Evolutionary conservation across 345 rosid genomes (phyloP).

Genomic region (Salix brachista): DNA sequence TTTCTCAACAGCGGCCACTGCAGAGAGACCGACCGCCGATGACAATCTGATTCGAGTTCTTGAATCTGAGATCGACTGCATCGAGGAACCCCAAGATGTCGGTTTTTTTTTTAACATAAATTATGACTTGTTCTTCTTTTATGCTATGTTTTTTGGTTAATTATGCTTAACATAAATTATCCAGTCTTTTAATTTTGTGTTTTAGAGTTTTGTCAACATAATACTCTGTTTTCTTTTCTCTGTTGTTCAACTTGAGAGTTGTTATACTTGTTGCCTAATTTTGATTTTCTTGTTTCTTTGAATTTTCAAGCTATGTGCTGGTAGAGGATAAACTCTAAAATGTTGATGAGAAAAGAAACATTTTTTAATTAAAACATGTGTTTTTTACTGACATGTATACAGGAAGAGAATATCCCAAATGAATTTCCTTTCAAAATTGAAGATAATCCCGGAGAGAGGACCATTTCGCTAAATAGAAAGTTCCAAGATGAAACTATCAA

Average conservation of each 20-base stretch:
- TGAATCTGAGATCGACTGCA: constrained; percentile 50
- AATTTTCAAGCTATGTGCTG: not conserved
- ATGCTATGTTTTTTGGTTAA: not conserved
- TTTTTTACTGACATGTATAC: not conserved
- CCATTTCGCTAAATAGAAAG: constrained; percentile 36
- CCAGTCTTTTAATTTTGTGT: not conserved
- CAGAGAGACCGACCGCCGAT: constrained; percentile 31
- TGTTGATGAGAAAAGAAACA: not conserved
- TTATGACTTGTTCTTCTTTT: not conserved
- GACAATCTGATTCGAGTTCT: constrained; percentile 40
- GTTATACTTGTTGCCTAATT: not conserved
- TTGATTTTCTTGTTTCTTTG: not conserved
- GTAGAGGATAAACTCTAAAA: not conserved
- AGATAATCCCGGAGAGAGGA: constrained; percentile 57
- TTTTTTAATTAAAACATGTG: not conserved
- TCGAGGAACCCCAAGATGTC: constrained; percentile 29
- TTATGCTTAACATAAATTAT: not conserved
- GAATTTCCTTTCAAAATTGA: constrained; percentile 53
- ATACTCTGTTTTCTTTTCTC: not conserved
- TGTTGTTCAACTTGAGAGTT: not conserved
- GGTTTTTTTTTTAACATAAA: not conserved
- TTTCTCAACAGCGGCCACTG: constrained; percentile 29
- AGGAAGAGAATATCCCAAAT: constrained; percentile 34
- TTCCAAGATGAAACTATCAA: constrained; percentile 44
- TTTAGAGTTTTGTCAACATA: not conserved